A percentile compares a stretch with the other conserved stretches of the same genome.
Conservation (phyloP, 73 alveolate species). For the Paramecium tetraurelia region DNA sequence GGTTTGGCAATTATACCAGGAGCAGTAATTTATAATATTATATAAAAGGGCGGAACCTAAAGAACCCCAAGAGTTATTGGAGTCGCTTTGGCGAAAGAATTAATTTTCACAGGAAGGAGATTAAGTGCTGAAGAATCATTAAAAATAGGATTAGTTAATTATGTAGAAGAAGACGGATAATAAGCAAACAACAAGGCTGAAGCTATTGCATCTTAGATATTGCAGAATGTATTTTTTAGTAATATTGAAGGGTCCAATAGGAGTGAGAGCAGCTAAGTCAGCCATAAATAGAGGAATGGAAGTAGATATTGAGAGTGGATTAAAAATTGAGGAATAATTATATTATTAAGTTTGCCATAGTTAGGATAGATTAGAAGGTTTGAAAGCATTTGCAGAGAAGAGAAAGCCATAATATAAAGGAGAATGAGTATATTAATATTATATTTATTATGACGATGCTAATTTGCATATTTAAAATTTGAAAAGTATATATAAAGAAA, state of each 20-base stretch:
- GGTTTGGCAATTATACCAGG: conserved; percentile 94
- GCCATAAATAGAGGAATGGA: conserved; percentile 93
- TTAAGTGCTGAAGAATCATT: not conserved
- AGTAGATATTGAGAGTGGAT: conserved; percentile 84
- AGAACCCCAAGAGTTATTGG: conserved; percentile 90
- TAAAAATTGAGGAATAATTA: conserved; percentile 79
- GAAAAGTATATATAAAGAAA: not conserved
- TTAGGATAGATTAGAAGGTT: conserved; percentile 89
- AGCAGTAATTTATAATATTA: conserved; percentile 65
- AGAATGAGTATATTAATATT: conserved; percentile 51
- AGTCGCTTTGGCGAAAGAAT: conserved; percentile 90
- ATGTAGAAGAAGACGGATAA: not conserved
- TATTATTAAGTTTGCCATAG: conserved; percentile 83
- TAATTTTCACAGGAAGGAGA: conserved; percentile 89
- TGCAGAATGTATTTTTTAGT: conserved; percentile 49
- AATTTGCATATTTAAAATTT: not conserved
- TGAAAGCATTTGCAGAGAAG: conserved; percentile 88
- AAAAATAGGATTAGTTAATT: not conserved
- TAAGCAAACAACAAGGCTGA: conserved; percentile 59
- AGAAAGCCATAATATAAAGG: conserved; percentile 83
- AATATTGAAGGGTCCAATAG: conserved; percentile 40
- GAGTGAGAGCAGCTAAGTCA: conserved; percentile 70
- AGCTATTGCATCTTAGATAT: conserved; percentile 80
- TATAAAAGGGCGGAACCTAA: conserved; percentile 82
- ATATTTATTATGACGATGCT: not conserved